Conservation (phyloP, 805 yeast genomes). For the Clavispora phyllophila region DNA sequence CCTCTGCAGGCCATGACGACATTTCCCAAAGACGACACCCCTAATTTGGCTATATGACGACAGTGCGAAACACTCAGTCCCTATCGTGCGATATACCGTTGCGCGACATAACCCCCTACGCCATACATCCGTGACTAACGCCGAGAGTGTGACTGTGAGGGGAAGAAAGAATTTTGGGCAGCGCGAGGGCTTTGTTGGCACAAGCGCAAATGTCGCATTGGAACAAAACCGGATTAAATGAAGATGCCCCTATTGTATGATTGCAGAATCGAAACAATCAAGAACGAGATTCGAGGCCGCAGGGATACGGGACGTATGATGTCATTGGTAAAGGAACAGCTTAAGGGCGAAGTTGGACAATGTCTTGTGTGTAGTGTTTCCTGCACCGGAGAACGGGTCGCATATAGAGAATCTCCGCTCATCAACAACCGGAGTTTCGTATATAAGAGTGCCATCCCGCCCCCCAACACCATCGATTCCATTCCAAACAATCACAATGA, state of each 20-base stretch:
- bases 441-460: background rate
- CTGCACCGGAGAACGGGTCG: background rate
- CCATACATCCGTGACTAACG: background rate
- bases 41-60: background rate
- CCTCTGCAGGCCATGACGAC: background rate
- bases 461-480: background rate
- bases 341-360: background rate
- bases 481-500: constrained; percentile 4
- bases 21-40: background rate
- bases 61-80: background rate
- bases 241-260: background rate
- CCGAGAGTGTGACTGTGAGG: background rate
- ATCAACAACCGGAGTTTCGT: background rate
- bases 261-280: background rate
- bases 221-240: background rate
- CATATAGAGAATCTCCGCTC: too few species aligned
- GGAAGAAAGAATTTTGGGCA: background rate
- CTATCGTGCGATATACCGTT: background rate
- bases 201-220: background rate
- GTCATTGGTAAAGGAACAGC: background rate
- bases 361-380: background rate
- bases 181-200: background rate
- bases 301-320: background rate
- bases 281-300: background rate
- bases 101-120: background rate